Conservation (phyloP, 768 basidiomycete genomes). For the Naganishia friedmannii region DNA sequence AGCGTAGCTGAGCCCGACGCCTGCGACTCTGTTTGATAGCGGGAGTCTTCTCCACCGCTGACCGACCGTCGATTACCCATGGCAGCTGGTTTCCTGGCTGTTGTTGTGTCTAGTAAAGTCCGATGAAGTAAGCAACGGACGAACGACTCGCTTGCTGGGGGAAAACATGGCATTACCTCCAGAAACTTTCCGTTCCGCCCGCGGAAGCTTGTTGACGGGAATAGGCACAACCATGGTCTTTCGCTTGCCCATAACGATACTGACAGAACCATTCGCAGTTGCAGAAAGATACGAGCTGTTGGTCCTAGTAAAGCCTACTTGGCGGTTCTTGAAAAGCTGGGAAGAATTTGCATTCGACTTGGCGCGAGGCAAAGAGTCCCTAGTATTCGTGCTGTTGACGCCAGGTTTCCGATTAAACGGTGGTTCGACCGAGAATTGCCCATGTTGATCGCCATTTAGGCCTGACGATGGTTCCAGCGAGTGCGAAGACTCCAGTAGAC, state of each 20-base stretch:
- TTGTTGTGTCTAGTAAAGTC: neutral
- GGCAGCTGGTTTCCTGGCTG: neutral
- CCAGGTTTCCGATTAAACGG: neutral
- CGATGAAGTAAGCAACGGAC: neutral
- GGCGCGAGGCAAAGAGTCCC: neutral
- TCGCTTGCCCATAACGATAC: conserved; percentile 29
- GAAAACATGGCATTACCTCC: neutral
- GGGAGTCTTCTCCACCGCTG: conserved; percentile 7
- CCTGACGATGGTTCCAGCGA: neutral
- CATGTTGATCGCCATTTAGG: neutral
- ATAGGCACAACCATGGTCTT: conserved; percentile 32
- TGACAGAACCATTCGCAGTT: conserved; percentile 10
- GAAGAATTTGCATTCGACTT: conserved; percentile 5
- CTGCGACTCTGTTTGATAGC: neutral
- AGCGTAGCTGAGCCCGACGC: neutral
- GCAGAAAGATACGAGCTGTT: conserved; percentile 31
- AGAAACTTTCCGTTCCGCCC: neutral
- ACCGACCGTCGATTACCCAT: conserved; percentile 35
- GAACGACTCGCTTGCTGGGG: no score
- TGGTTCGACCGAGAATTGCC: neutral
- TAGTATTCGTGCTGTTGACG: neutral
- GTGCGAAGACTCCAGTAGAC: neutral
- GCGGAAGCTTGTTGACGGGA: neutral
- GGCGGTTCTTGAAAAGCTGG: conserved; percentile 44
- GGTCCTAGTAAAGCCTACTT: conserved; percentile 46